Evolutionary conservation across 306 rosid species (phyloP).

Genomic region (Vigna reflexopilosa): DNA sequence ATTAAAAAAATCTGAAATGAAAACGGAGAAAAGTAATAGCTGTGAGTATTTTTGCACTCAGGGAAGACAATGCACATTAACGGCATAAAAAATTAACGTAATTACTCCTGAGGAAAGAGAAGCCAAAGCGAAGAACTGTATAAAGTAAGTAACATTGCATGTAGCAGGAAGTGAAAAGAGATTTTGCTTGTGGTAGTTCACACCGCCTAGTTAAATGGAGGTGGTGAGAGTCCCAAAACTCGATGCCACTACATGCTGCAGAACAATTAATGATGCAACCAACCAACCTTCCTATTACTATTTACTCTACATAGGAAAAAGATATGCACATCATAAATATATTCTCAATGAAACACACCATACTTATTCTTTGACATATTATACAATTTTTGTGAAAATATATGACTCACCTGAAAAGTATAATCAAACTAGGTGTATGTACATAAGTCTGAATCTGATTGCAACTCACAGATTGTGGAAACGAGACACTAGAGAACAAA

Average conservation of each 20-base stretch:
- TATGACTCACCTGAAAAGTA: too few species aligned
- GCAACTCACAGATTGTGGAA: too few species aligned
- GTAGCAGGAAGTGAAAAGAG: not conserved
- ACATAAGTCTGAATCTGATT: too few species aligned
- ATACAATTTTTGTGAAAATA: too few species aligned
- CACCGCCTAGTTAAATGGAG: not conserved
- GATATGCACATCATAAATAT: constrained; percentile 6
- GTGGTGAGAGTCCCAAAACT: constrained; percentile 11
- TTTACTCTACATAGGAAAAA: constrained; percentile 20
- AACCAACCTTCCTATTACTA: constrained; percentile 11
- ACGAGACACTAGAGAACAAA: too few species aligned
- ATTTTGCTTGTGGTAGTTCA: not conserved
- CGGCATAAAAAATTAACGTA: not conserved
- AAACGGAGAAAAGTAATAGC: not conserved
- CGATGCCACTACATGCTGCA: not conserved
- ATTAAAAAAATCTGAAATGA: too few species aligned
- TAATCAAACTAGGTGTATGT: too few species aligned
- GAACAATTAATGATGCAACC: constrained; percentile 22
- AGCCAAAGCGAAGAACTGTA: not conserved
- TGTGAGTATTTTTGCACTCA: not conserved
- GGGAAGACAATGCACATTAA: not conserved
- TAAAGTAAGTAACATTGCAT: not conserved
- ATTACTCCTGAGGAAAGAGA: not conserved
- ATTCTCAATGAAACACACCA: not conserved
- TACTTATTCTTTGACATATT: too few species aligned